Conservation (phyloP, 1,139 yeast species). For the Geotrichum fermentans region DNA sequence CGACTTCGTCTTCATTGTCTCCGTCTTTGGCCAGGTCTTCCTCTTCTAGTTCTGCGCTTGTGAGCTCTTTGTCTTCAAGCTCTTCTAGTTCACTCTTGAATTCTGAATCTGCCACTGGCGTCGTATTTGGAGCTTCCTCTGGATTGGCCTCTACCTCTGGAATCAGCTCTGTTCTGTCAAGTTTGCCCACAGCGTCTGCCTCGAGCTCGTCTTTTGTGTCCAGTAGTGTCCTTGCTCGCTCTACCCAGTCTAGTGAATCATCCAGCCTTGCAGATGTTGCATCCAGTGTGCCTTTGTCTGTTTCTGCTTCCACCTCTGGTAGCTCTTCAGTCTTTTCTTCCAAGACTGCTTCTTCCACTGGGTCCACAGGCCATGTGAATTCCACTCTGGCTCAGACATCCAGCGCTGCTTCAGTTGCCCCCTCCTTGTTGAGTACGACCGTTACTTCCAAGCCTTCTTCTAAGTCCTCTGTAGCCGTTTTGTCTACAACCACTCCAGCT, state of each 20-base stretch:
- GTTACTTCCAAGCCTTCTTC: not conserved
- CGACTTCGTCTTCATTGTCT: not conserved
- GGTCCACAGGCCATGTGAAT: too few species aligned
- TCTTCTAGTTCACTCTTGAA: not conserved
- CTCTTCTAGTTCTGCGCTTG: not conserved
- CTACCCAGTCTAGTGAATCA: too few species aligned
- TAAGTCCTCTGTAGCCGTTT: not conserved
- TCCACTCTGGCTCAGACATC: too few species aligned
- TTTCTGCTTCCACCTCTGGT: not conserved
- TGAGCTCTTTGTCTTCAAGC: not conserved
- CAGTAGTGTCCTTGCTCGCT: too few species aligned
- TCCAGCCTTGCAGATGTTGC: not conserved
- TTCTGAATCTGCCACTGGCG: too few species aligned
- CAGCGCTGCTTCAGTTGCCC: too few species aligned
- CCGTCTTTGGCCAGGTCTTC: constrained; percentile 3
- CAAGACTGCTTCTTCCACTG: too few species aligned
- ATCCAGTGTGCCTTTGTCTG: not conserved
- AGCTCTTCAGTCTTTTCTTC: not conserved
- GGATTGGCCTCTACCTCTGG: too few species aligned
- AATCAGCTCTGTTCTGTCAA: too few species aligned
- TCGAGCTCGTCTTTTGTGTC: too few species aligned
- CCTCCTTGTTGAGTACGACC: not conserved
- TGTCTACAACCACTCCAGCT: not conserved
- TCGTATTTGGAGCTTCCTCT: too few species aligned
- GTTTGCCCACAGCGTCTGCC: too few species aligned